Evolutionary conservation across 208 protist species (phyloP), one percentile per base, ranked within the genome.

Genomic region (Trypanosoma boissoni): DNA sequence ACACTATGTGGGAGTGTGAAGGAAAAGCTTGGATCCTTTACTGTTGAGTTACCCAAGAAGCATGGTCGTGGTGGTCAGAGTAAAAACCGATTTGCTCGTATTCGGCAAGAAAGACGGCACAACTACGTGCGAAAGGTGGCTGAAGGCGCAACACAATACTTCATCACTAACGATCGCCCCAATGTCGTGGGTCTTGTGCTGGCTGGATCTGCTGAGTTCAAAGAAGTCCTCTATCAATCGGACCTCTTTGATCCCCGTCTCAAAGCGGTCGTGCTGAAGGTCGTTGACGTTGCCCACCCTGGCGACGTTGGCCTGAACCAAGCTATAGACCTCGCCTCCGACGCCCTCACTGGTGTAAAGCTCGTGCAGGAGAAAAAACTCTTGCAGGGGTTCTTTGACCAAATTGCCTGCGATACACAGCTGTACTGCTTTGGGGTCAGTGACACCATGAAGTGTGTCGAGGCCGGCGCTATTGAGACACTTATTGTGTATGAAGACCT

Each of bases 11-110:
- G 99, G 36, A 99, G 97, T 77, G 96, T 96, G 7, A 92, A 99
- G 52, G 89, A 97, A 34, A 95, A 99, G 51, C 78, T 99, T 0
- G 96, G 99, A 56, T 98, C 97, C 55, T 98, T 99, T 73, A 96
- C 88, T 10, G 99, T 99, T 20, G 99, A 99, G 56, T 88, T 99
- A 18, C 99, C 99, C 14, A 99, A 99, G 96, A 99, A 99, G 87
- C 99, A 99, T 81, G 98, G 98, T 34, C 84, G 98, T 64, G 99
- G 99, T 91, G 99, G 99, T 78, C 99, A 99, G 88, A 99, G 98
- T 72, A 97, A 99, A 58, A 90, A 99, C 43, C 98, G 99, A 94
- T 99, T 99, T 56, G 98, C 94, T 37, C 97, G 99, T 91, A 92
- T 99, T 32, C 98, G 99, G 81, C 77, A 98, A 64, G 99, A 99